A percentile compares a stretch with the other conserved stretches of the same genome.
Conservation (phyloP, 164 flowering plant genomes). For the Umbellularia californica region DNA sequence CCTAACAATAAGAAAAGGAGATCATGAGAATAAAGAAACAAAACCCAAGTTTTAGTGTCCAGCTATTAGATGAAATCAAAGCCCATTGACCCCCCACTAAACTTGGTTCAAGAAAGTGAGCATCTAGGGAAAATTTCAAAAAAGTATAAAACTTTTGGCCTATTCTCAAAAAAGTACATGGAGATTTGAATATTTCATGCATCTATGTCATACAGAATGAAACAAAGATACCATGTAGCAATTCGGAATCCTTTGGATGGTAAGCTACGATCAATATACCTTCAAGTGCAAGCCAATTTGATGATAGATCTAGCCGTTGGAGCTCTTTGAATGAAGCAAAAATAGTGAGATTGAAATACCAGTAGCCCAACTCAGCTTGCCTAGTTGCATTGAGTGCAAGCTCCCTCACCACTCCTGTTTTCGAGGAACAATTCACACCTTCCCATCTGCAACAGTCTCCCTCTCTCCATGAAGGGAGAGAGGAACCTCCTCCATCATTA, state of each 20-base stretch:
- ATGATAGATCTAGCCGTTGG: not conserved
- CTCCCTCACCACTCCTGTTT: not conserved
- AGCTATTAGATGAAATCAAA: not conserved
- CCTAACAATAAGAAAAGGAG: not conserved
- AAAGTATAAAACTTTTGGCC: no score
- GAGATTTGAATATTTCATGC: no score
- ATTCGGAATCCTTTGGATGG: not conserved
- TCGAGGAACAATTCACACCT: not conserved
- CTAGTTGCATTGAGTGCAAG: not conserved
- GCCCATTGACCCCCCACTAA: not conserved
- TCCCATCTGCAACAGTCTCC: not conserved
- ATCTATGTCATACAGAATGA: not conserved
- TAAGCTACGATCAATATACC: not conserved
- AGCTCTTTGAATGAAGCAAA: not conserved
- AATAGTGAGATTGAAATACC: not conserved
- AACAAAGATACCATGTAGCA: not conserved
- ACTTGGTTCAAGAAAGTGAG: no score
- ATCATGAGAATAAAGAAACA: not conserved
- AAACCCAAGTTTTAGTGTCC: not conserved
- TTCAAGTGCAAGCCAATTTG: slow-evolving; percentile 1
- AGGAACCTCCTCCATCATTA: not conserved
- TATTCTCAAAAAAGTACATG: no score
- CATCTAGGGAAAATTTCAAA: no score
- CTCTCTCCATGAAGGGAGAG: not conserved
- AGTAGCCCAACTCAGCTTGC: not conserved